A percentile compares a stretch with the other conserved stretches of the same genome.
These are phyloP conservation scores for Calonectria crousiana DNA, from an alignment of 2,329 filamentous ascomycete genomes.

Conservation along the genomic window DNA sequence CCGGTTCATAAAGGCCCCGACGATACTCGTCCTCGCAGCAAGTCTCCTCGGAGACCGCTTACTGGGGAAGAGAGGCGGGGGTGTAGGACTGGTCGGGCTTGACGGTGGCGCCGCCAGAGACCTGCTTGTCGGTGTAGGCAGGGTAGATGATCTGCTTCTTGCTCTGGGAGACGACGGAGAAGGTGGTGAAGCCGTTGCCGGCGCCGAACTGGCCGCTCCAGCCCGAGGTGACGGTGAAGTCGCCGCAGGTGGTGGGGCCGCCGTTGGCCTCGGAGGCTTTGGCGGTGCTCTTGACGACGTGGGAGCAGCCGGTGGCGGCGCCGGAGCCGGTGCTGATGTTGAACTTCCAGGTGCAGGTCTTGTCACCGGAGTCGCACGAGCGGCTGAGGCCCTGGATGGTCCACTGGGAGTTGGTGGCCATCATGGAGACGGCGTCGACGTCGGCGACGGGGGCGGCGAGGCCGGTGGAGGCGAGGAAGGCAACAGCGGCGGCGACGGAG, in stretches of 20 bases:
- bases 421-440: constrained; percentile 52
- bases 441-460: constrained; percentile 51
- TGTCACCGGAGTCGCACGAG: constrained; percentile 53
- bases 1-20: constrained; percentile 1
- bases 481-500: constrained; percentile 52
- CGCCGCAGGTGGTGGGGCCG: constrained; percentile 59
- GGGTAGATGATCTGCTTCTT: constrained; percentile 63
- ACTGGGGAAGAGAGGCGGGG: constrained; percentile 42
- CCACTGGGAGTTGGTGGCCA: constrained; percentile 55
- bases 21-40: background rate
- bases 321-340: constrained; percentile 58
- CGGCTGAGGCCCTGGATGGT: constrained; percentile 56
- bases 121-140: constrained; percentile 65
- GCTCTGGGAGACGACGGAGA: constrained; percentile 60
- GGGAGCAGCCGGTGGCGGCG: constrained; percentile 45
- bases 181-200: constrained; percentile 65
- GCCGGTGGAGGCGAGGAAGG: constrained; percentile 51
- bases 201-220: constrained; percentile 68
- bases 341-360: constrained; percentile 59
- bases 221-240: constrained; percentile 64
- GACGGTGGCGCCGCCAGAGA: constrained; percentile 58
- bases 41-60: background rate
- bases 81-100: constrained; percentile 63
- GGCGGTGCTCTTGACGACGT: constrained; percentile 48
- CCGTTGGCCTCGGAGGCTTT: constrained; percentile 51